Conservation (phyloP, 257 asterid species). For the Coffea eugenioides region DNA sequence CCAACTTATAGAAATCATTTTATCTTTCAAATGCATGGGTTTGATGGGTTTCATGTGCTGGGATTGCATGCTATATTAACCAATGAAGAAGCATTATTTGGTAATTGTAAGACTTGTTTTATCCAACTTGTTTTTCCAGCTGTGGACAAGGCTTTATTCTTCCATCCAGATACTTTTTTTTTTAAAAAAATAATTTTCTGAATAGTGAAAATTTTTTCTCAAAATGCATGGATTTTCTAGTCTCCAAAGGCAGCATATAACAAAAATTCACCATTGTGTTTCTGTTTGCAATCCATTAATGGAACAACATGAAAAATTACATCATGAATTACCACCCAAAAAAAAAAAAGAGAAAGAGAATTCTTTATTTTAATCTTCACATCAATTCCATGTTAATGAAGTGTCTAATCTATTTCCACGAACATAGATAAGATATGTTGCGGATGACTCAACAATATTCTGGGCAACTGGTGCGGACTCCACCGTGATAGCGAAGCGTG, state of each 20-base stretch:
- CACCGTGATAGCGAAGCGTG: conserved; percentile 64
- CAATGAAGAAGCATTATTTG: background rate
- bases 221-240: background rate
- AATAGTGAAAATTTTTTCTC: background rate
- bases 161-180: background rate
- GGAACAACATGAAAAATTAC: background rate
- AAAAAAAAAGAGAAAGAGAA: background rate
- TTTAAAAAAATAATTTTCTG: too few species aligned
- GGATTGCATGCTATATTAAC: background rate
- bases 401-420: background rate
- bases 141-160: background rate
- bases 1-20: conserved; percentile 1
- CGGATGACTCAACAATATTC: conserved; percentile 86
- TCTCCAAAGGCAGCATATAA: background rate
- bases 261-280: background rate
- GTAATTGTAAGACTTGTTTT: background rate
- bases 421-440: conserved; percentile 74
- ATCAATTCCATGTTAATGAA: background rate
- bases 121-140: background rate
- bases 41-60: background rate
- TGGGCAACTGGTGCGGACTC: conserved; percentile 80
- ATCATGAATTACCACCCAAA: background rate
- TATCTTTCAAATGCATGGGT: background rate
- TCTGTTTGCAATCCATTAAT: background rate
- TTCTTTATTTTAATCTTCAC: background rate